Conservation (phyloP, 2,329 filamentous ascomycete genomes). For the Ophiostoma ips region DNA sequence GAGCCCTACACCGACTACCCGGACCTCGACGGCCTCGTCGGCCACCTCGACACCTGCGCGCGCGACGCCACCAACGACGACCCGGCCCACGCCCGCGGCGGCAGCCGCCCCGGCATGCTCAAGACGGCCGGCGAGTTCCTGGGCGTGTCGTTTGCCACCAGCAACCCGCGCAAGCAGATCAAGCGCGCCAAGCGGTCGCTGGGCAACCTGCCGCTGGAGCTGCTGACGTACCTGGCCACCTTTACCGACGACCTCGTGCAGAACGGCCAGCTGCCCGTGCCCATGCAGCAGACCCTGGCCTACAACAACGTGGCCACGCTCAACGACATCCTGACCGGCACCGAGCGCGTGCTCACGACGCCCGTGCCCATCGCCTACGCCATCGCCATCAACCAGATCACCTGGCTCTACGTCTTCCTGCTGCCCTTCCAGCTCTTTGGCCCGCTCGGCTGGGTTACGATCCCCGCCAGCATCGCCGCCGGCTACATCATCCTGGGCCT, state of each 20-base stretch:
- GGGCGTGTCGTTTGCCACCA: slow-evolving; percentile 51
- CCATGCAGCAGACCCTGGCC: slow-evolving; percentile 32
- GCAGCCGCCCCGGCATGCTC: slow-evolving; percentile 21
- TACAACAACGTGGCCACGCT: slow-evolving; percentile 35
- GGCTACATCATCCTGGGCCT: slow-evolving; percentile 62
- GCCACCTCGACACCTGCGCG: slow-evolving; percentile 53
- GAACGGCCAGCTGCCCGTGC: slow-evolving; percentile 31
- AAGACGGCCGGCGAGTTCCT: slow-evolving; percentile 49
- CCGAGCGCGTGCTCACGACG: slow-evolving; percentile 58
- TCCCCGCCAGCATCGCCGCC: slow-evolving; percentile 49
- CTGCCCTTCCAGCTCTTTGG: slow-evolving; percentile 57
- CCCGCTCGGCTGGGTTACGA: slow-evolving; percentile 49
- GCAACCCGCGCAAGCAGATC: slow-evolving; percentile 54
- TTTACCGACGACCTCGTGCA: slow-evolving; percentile 44
- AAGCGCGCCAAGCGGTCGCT: slow-evolving; percentile 53
- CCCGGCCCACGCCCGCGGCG: slow-evolving; percentile 19
- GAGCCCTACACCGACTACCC: slow-evolving; percentile 57
- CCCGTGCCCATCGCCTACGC: slow-evolving; percentile 59
- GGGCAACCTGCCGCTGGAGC: slow-evolving; percentile 60
- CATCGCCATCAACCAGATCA: slow-evolving; percentile 63
- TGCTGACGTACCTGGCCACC: slow-evolving; percentile 50
- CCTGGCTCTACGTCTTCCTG: slow-evolving; percentile 58
- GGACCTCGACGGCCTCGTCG: slow-evolving; percentile 46
- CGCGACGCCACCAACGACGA: slow-evolving; percentile 27
- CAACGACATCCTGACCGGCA: slow-evolving; percentile 50